Base-by-base conservation (phyloP, 2,329 filamentous ascomycete species). In the Trichoderma sp. region DNA sequence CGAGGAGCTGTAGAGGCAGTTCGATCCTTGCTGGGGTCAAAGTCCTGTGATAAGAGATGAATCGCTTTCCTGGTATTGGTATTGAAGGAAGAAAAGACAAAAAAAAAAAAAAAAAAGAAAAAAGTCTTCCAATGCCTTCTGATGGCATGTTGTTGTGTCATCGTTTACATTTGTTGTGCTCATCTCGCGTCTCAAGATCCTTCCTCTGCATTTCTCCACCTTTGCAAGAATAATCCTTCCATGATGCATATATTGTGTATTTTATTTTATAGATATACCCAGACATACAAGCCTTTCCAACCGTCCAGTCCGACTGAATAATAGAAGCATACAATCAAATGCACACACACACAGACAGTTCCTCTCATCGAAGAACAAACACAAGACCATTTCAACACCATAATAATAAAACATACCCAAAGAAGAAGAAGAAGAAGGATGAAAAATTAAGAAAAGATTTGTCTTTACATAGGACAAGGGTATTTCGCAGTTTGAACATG, bases 401-500 rank as follows among this genome's bases (percentile, higher is more conserved):
- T 43, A 43, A 43, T 43, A 43, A 7, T 43, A 43, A 43, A 43
- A 43, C 39, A 43, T 18, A 18, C 39, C 39, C 56, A 5, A 39
- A 39, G 34, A 32, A 28, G 18, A 32, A 13, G 5, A 26, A 24
- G 8, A 30, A 30, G 28, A 28, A 28, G 3, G 6, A 30, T 26
- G 16, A 16, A 30, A 16, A 8, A 64, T 51, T 18, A 49, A 51
- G 39, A 34, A 52, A 43, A 34, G 18, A 30, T 37, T 69, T 69
- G 61, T 66, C 43, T 58, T 65, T 43, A 58, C 68, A 65, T 30
- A 52, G 52, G 68, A 69, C 51, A 56, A 64, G 68, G 63, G 64
- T 69, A 69, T 69, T 59, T 67, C 68, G 56, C 61, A 67, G 56
- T 51, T 61, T 24, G 28, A 60, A 46, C 61, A 67, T 61, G 55